phyloP scores from a whole-genome alignment of 257 asterid species.

The Plantago major region DNA sequence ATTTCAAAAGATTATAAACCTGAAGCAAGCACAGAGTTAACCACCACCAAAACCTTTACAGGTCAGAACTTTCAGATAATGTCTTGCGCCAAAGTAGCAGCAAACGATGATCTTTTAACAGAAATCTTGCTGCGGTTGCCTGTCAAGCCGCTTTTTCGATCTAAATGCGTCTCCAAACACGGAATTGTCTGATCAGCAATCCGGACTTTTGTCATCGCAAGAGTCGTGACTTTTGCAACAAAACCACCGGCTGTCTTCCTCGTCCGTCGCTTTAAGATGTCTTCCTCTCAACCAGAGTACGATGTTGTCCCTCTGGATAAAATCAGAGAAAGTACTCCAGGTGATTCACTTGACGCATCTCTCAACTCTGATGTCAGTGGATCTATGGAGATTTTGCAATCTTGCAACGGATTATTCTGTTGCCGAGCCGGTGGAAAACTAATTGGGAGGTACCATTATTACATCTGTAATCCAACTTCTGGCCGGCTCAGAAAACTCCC shows the following conservation, averaged over 20 bases:
- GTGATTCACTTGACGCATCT: too few relatives aligned
- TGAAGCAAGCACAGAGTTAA: background rate
- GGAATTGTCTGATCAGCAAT: constrained; percentile 33
- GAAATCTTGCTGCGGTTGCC: constrained; percentile 31
- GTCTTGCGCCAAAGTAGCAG: constrained; percentile 7
- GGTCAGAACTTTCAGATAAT: background rate
- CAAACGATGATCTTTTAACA: constrained; percentile 32
- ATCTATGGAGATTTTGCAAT: constrained; percentile 22
- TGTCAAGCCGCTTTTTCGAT: constrained; percentile 25
- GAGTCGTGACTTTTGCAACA: background rate
- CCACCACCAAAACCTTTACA: background rate
- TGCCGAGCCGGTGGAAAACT: constrained; percentile 15
- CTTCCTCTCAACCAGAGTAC: constrained; percentile 1
- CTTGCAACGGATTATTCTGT: constrained; percentile 39
- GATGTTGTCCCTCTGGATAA: constrained; percentile 3
- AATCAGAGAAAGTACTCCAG: background rate
- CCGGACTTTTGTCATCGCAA: constrained; percentile 21
- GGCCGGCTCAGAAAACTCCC: constrained; percentile 18
- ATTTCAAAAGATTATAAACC: too few relatives aligned
- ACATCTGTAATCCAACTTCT: constrained; percentile 29
- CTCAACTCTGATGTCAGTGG: background rate
- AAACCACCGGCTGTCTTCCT: background rate
- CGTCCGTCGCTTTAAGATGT: background rate
- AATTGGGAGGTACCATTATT: constrained; percentile 4
- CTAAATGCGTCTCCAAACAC: constrained; percentile 31